A percentile compares a stretch with the other conserved stretches of the same genome.
phyloP scores from a whole-genome alignment of 2,329 filamentous ascomycete species.

The Magnaporthales sp. region DNA sequence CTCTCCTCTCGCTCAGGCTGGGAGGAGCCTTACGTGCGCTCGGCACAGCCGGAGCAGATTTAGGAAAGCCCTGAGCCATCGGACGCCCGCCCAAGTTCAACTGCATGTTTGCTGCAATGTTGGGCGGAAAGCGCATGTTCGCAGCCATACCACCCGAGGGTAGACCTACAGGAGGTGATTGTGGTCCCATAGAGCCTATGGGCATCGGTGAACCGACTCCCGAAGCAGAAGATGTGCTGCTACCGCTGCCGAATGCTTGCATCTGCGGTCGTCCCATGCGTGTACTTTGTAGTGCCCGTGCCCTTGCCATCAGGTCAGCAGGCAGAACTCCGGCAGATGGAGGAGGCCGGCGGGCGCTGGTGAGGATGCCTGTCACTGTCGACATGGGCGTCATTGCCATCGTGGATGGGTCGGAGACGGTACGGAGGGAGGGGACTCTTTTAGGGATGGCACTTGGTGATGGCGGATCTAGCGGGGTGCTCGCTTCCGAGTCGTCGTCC shows the following conservation, averaged over 20 bases:
- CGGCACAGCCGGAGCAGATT: slow-evolving; percentile 43
- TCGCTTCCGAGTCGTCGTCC: slow-evolving; percentile 36
- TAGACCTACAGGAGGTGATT: slow-evolving; percentile 1
- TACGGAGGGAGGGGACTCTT: slow-evolving; percentile 50
- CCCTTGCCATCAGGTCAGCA: slow-evolving; percentile 30
- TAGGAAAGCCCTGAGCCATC: slow-evolving; percentile 37
- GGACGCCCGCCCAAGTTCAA: slow-evolving; percentile 27
- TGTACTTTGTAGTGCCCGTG: slow-evolving; percentile 24
- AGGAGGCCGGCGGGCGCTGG: slow-evolving; percentile 48
- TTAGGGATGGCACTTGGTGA: slow-evolving; percentile 24
- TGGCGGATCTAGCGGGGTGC: slow-evolving; percentile 35
- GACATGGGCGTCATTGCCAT: slow-evolving; percentile 68
- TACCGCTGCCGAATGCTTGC: slow-evolving; percentile 5
- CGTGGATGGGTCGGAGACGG: slow-evolving; percentile 46
- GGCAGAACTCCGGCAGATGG: slow-evolving; percentile 29
- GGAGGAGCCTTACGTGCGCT: slow-evolving; percentile 27
- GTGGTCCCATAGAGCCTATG: neutral
- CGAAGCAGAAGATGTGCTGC: neutral
- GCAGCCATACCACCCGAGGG: slow-evolving; percentile 32
- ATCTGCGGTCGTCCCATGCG: slow-evolving; percentile 22
- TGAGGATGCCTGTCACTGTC: slow-evolving; percentile 72
- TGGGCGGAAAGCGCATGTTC: slow-evolving; percentile 30
- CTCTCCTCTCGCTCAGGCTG: slow-evolving; percentile 60
- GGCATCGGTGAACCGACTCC: neutral
- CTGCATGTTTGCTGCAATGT: slow-evolving; percentile 19